Evolutionary conservation across 768 basidiomycete genomes (phyloP), one percentile per base, ranked within the genome.

Genomic region (Leccinum pellstonianum): DNA sequence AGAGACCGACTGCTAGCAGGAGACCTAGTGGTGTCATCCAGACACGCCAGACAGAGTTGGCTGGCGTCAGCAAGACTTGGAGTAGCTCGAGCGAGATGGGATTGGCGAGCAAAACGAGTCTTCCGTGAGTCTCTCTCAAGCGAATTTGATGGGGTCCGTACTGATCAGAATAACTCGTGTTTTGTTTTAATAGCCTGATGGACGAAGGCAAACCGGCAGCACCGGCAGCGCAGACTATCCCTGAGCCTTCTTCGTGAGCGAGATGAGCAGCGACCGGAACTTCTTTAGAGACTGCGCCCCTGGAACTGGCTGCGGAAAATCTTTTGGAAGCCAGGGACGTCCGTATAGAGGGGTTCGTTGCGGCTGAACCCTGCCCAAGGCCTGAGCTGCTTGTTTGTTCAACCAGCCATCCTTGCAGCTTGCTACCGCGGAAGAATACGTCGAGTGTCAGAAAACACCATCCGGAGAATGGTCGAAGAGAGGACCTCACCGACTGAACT

Each of bases 31-130:
- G 66, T 0, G 9, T 60, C 25, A 49, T 70, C 23, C 67, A 64
- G 35, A 17, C 66, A 1, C 72, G 72, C 17, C 72, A 73, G 56
- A 70, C 64, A 14, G 72, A 73, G 27, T 33, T 73, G 5, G 68
- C 70, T 14, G 72, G 65, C n/a, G 64, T 66, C n/a, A 73, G 70
- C 25, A 74, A 67, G 56, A 75, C 74, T 2, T 73, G 68, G 67
- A 70, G 72, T 37, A 67, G 58, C 50, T 63, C 65, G n/a, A 69
- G 65, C 46, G 64, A 66, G 1, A 58, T 69, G 53, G 66, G 67
- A 7, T 56, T 75, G 11, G 57, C 48, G 21, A 65, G 63, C 47
- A 64, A 53, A 47, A 19, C 55, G 31, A 68, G 56, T 56, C 35
- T 62, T 49, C 38, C 25, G 70, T 72, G 54, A 58, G 72, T 67